Evolutionary conservation across 257 asterid species (phyloP).

Genomic region (Rhazya stricta): DNA sequence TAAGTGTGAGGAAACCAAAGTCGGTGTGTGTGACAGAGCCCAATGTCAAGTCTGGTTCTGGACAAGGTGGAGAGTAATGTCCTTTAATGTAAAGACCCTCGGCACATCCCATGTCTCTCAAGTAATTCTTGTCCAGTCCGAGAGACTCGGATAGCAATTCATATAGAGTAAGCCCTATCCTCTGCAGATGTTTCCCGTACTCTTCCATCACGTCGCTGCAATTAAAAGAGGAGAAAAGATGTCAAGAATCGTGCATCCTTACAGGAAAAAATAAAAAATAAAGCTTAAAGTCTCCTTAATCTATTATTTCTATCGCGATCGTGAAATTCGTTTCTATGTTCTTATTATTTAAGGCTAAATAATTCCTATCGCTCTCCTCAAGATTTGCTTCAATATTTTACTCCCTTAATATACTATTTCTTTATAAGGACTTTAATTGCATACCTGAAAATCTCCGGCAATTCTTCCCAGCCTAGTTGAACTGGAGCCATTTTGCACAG

Average conservation of each 20-base stretch:
- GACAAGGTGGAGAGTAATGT: conserved; percentile 31
- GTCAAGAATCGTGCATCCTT: too few species aligned
- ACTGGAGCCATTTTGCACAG: background rate
- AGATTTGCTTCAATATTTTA: too few species aligned
- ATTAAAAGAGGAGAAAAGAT: background rate
- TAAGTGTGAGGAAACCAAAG: conserved; percentile 20
- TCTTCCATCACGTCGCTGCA: conserved; percentile 4
- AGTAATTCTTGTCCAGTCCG: conserved; percentile 18
- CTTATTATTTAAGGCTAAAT: too few species aligned
- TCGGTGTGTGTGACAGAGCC: conserved; percentile 26
- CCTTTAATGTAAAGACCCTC: conserved; percentile 17
- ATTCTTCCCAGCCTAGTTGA: conserved; percentile 1
- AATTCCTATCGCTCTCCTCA: too few species aligned
- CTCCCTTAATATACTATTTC: too few species aligned
- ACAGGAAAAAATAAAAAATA: too few species aligned
- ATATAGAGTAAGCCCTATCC: conserved; percentile 6
- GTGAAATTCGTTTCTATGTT: too few species aligned
- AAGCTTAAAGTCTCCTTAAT: too few species aligned
- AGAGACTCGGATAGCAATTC: conserved; percentile 13
- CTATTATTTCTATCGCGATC: too few species aligned
- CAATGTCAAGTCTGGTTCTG: conserved; percentile 27
- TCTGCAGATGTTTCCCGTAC: conserved; percentile 3
- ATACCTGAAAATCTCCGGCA: conserved; percentile 2
- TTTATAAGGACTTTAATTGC: too few species aligned
- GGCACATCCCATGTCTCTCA: conserved; percentile 31